These are phyloP conservation scores for Curvularia sp. DNA, from an alignment of 2,329 filamentous ascomycete genomes.

Conservation along the genomic window DNA sequence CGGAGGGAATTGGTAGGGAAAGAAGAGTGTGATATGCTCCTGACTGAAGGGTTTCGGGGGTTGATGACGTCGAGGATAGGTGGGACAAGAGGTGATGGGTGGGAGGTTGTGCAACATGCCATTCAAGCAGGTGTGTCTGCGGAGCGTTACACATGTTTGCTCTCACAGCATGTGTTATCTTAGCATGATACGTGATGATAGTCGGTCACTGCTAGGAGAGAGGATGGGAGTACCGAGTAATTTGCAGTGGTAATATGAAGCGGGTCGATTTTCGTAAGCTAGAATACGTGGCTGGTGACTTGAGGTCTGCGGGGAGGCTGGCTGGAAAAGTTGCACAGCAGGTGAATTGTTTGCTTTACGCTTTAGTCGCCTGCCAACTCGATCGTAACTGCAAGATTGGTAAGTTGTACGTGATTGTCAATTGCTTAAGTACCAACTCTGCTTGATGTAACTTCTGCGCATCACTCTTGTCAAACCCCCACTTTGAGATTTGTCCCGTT, in stretches of 20 bases:
- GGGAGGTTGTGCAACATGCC: not conserved
- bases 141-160: slow-evolving; percentile 1
- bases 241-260: not conserved
- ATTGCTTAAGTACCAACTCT: not conserved
- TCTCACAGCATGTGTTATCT: not conserved
- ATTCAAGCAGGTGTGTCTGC: not conserved
- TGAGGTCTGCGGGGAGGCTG: not conserved
- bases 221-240: not conserved
- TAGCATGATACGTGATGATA: not conserved
- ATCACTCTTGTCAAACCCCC: not conserved
- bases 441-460: no score
- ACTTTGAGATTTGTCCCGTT: not conserved
- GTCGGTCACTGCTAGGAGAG: not conserved
- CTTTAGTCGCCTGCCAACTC: not conserved
- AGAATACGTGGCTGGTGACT: not conserved
- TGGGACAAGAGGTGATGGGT: not conserved
- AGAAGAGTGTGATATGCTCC: not conserved
- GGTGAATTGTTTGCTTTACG: not conserved
- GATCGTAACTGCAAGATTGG: not conserved
- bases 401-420: not conserved
- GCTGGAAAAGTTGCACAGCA: not conserved
- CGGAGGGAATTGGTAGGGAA: not conserved
- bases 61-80: not conserved
- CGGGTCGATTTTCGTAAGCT: not conserved
- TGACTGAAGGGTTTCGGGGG: not conserved